Evolutionary conservation across 768 basidiomycete genomes (phyloP).

Genomic region (Phaeolepiota aurea): DNA sequence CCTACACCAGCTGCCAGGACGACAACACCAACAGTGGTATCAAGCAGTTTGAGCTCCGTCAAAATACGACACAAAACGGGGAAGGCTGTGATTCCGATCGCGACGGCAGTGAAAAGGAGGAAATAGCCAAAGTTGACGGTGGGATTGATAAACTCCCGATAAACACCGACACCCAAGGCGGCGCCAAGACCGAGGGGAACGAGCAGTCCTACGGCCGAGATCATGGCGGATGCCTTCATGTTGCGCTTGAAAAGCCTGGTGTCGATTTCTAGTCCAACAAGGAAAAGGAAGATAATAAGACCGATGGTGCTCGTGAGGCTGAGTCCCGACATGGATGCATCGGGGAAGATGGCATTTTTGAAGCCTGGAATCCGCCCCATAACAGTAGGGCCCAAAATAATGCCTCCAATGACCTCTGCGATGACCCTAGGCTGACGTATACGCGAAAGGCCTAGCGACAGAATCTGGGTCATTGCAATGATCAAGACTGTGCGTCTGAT

Average conservation of each 20-base stretch:
- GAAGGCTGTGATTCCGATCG: conserved; percentile 76
- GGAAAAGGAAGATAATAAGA: conserved; percentile 71
- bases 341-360: conserved; percentile 50
- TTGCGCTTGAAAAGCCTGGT: conserved; percentile 60
- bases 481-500: conserved; percentile 55
- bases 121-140: conserved; percentile 71
- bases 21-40: conserved; percentile 79
- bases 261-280: conserved; percentile 83
- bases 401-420: conserved; percentile 86
- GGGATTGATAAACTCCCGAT: conserved; percentile 53
- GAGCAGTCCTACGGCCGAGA: conserved; percentile 62
- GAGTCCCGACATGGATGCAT: conserved; percentile 43
- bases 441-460: conserved; percentile 53
- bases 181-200: conserved; percentile 80
- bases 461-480: conserved; percentile 66
- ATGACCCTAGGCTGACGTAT: conserved; percentile 91
- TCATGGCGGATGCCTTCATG: conserved; percentile 41
- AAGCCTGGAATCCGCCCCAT: conserved; percentile 79
- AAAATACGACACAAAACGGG: conserved; percentile 82
- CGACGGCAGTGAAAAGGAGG: conserved; percentile 78
- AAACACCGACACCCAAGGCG: conserved; percentile 64
- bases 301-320: conserved; percentile 71
- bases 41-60: conserved; percentile 72
- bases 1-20: conserved; percentile 79
- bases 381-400: conserved; percentile 72